Conservation (phyloP, 495 filamentous ascomycete species). For the Hyaloscypha bicolor region DNA sequence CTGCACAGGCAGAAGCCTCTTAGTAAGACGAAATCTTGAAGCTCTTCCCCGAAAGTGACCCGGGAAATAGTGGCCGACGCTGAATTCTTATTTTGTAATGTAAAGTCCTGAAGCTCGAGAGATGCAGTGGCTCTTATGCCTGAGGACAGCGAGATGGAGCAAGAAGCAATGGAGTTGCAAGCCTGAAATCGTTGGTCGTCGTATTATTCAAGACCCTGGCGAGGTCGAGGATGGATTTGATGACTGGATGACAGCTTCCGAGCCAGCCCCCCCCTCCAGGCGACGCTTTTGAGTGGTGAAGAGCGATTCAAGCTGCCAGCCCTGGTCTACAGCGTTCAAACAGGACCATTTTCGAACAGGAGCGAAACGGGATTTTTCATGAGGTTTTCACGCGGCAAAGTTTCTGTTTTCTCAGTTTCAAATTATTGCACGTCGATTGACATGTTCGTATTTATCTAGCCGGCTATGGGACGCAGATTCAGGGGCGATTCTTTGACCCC, state of each 20-base stretch:
- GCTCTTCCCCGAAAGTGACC: not conserved
- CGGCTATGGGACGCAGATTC: not conserved
- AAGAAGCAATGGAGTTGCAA: not conserved
- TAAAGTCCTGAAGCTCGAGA: not conserved
- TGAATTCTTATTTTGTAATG: not conserved
- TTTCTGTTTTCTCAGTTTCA: not conserved
- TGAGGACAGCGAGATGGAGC: not conserved
- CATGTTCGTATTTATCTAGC: not conserved
- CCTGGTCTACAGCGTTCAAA: not conserved
- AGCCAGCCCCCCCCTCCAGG: not conserved
- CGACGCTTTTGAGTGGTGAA: not conserved
- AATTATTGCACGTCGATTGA: not conserved
- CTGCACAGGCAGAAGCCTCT: conserved; percentile 14
- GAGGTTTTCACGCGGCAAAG: not conserved
- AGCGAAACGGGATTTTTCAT: not conserved
- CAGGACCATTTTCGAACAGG: not conserved
- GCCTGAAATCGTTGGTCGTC: not conserved
- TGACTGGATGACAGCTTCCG: not conserved
- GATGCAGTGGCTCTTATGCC: not conserved
- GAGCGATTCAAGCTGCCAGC: not conserved
- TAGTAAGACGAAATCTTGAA: not conserved
- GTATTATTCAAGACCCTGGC: conserved; percentile 12
- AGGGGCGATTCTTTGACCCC: not conserved
- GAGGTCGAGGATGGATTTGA: not conserved
- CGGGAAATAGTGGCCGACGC: not conserved